These are phyloP conservation scores for Gaultheria prostrata DNA, from an alignment of 148 eudicot species.

Conservation along the genomic window DNA sequence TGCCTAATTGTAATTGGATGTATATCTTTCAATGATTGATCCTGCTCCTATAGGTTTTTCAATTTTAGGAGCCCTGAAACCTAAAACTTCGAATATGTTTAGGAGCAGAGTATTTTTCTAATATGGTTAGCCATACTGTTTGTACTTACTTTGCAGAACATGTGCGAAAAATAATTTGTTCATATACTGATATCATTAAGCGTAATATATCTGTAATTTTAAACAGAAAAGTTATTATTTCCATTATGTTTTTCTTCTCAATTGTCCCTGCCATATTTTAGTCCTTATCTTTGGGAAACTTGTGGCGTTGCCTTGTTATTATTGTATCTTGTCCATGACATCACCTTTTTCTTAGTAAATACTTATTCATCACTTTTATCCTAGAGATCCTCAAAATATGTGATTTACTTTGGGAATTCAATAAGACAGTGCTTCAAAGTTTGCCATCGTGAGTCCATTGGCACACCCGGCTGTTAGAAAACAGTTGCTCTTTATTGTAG, in stretches of 20 bases:
- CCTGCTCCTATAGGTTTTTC: neutral
- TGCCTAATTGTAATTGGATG: neutral
- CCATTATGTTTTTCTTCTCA: neutral
- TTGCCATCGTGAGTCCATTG: neutral
- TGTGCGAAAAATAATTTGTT: neutral
- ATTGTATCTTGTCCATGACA: neutral
- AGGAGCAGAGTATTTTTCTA: neutral
- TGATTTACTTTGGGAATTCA: neutral
- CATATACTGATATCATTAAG: neutral
- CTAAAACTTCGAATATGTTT: neutral
- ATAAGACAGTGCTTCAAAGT: neutral
- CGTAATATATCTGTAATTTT: neutral
- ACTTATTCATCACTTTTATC: neutral
- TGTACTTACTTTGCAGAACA: neutral
- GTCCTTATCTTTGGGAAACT: neutral
- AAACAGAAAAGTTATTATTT: slow-evolving; percentile 1
- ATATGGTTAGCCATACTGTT: neutral
- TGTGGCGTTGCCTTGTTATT: neutral
- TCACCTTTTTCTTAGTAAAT: neutral
- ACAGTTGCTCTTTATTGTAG: neutral
- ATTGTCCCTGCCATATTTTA: neutral
- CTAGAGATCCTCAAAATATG: neutral
- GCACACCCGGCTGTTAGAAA: neutral
- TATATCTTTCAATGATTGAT: neutral
- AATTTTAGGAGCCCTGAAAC: neutral